phyloP scores from a whole-genome alignment of 306 rosid species.

The Cucumis cinereus region DNA sequence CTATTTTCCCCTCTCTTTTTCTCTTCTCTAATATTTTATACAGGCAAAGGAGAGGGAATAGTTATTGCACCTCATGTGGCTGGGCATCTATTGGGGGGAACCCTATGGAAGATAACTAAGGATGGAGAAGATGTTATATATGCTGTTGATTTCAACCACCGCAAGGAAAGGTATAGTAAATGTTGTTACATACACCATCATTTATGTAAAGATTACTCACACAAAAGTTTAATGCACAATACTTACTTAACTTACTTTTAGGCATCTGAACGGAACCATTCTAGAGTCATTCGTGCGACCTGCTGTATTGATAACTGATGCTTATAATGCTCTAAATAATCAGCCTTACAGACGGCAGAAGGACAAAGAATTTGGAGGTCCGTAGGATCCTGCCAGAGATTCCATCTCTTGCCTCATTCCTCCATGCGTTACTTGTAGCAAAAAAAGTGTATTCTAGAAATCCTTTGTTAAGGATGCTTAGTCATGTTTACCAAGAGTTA shows the following conservation, averaged over 20 bases:
- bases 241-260: constrained; percentile 19
- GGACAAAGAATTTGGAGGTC: constrained; percentile 95
- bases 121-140: constrained; percentile 95
- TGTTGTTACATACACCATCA: not conserved
- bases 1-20: not conserved
- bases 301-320: constrained; percentile 95
- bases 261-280: constrained; percentile 95
- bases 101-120: constrained; percentile 89
- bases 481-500: not conserved
- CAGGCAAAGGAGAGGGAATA: constrained; percentile 93
- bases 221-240: not conserved
- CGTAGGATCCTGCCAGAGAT: not conserved
- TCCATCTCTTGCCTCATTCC: not conserved
- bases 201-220: not conserved
- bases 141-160: constrained; percentile 94
- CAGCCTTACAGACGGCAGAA: constrained; percentile 89
- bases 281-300: constrained; percentile 79
- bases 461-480: not conserved
- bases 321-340: constrained; percentile 93
- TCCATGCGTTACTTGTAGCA: not conserved
- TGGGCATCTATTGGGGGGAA: constrained; percentile 96
- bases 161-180: constrained; percentile 61
- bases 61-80: constrained; percentile 93
- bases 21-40: constrained; percentile 11
- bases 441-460: not conserved